Conservation (phyloP, 768 basidiomycete species). For the Podaxis sp. region DNA sequence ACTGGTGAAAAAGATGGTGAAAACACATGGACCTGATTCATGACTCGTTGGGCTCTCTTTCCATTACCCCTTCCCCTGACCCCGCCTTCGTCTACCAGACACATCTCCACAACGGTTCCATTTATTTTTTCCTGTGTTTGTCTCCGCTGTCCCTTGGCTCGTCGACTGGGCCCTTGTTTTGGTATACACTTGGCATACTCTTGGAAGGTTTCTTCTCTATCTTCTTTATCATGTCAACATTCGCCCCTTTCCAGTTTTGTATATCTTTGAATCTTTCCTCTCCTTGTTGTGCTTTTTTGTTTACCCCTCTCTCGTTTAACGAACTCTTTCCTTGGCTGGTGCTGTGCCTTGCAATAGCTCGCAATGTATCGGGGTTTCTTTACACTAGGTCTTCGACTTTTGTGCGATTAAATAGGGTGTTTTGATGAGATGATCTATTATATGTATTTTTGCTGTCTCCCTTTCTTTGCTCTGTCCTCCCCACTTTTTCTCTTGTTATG, state of each 20-base stretch:
- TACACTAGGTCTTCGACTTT: conserved; percentile 20
- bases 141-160: background rate
- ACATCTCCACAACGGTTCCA: background rate
- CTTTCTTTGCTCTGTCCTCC: conserved; percentile 16
- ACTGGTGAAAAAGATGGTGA: conserved; percentile 1
- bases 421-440: conserved; percentile 16
- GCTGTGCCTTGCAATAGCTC: background rate
- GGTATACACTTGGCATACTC: background rate
- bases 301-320: background rate
- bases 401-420: conserved; percentile 24
- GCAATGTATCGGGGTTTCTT: conserved; percentile 4
- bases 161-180: background rate
- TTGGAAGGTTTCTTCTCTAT: background rate
- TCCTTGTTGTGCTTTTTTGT: conserved; percentile 4
- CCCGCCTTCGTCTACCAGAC: background rate
- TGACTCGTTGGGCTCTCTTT: background rate
- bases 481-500: conserved; percentile 23
- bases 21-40: background rate
- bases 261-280: background rate
- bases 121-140: background rate
- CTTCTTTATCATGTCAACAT: background rate
- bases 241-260: background rate
- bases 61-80: background rate
- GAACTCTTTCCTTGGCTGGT: background rate
- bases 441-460: conserved; percentile 12